A percentile compares a stretch with the other conserved stretches of the same genome.
phyloP scores from a whole-genome alignment of 2,329 filamentous ascomycete genomes.

The Neonectria ditissima region DNA sequence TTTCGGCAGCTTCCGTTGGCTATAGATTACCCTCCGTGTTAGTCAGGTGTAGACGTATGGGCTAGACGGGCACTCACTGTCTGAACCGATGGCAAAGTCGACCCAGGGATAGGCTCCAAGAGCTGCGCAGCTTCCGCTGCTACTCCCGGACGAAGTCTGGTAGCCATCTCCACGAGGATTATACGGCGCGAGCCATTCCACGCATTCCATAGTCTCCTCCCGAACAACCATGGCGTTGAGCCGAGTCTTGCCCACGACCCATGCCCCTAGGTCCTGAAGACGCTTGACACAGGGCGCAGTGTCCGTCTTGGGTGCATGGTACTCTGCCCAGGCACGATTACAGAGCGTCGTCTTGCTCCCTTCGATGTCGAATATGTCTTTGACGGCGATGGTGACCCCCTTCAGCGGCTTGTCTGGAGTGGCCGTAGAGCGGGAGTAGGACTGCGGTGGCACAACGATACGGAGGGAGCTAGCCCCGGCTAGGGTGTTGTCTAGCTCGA shows the following conservation, averaged over 20 bases:
- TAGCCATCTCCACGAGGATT: conserved; percentile 28
- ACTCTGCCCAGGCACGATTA: conserved; percentile 27
- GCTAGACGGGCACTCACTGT: background rate
- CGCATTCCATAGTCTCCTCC: conserved; percentile 29
- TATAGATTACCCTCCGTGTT: background rate
- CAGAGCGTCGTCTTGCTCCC: conserved; percentile 30
- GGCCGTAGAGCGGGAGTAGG: conserved; percentile 12
- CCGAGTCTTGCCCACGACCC: conserved; percentile 30
- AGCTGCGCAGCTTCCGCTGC: conserved; percentile 18
- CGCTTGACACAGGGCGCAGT: conserved; percentile 15
- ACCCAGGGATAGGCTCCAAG: conserved; percentile 2
- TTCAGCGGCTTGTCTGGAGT: conserved; percentile 8
- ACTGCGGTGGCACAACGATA: conserved; percentile 21
- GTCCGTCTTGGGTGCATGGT: conserved; percentile 14
- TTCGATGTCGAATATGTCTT: conserved; percentile 32
- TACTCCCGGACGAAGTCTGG: conserved; percentile 27
- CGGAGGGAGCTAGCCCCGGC: background rate
- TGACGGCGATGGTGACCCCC: conserved; percentile 30
- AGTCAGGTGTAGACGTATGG: background rate
- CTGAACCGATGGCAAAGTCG: conserved; percentile 9
- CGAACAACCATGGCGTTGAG: conserved; percentile 31
- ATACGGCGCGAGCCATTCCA: conserved; percentile 27
- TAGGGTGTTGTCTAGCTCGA: background rate
- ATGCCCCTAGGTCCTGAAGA: conserved; percentile 24
- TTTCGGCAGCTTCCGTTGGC: background rate